These are phyloP conservation scores for Lagenaria siceraria DNA, from an alignment of 306 rosid genomes.

Conservation along the genomic window DNA sequence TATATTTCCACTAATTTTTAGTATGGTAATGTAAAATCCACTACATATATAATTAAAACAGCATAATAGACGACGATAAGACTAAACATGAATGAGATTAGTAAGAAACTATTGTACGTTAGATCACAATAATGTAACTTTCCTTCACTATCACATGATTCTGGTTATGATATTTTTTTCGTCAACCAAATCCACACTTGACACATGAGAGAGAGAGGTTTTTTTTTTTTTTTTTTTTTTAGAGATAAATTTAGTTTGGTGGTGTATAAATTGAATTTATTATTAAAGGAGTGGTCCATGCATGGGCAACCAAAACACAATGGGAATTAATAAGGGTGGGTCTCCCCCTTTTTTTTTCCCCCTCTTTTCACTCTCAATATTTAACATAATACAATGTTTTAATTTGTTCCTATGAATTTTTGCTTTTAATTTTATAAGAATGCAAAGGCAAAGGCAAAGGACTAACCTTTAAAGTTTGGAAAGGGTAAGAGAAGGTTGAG, in stretches of 20 bases:
- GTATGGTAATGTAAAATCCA: no score
- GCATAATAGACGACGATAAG: no score
- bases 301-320: neutral
- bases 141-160: neutral
- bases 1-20: no score
- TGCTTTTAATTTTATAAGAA: neutral
- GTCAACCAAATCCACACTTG: neutral
- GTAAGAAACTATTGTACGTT: neutral
- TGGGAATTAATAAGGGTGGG: neutral
- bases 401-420: neutral
- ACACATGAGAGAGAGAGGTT: neutral
- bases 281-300: slow-evolving; percentile 1
- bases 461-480: neutral
- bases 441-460: neutral
- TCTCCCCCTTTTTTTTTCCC: no score
- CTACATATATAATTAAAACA: no score
- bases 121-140: no score
- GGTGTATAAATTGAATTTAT: neutral
- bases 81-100: neutral
- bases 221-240: no score
- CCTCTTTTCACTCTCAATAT: neutral
- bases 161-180: neutral
- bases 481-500: neutral
- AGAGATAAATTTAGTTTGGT: neutral
- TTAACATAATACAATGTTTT: neutral